Evolutionary conservation across 345 rosid species (phyloP), one percentile per base, ranked within the genome.

Genomic region (Anastatica hierochuntica): DNA sequence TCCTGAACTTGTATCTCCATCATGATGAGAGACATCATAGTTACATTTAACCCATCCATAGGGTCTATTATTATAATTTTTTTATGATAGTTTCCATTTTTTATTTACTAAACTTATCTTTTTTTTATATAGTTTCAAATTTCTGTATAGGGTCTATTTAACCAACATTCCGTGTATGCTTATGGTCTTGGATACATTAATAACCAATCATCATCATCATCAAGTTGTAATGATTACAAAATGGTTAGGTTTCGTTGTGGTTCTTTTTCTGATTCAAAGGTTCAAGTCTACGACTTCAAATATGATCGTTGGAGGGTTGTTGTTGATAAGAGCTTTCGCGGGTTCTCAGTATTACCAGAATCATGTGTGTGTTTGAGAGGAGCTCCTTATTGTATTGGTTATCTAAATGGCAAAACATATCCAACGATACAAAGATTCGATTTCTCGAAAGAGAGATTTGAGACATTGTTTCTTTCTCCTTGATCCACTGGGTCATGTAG

Each of bases 381-480:
- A 29, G 48, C 56, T n/a, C 48, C 64, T 59, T 49, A 39, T 2
- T 59, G 56, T 55, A 7, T 48, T 9, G 64, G 39, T 38, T 26
- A n/a, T 36, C 26, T 34, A 8, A 17, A 21, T 23, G 47, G 54
- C 13, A 5, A 26, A 37, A 10, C 30, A 4, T 38, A 18, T 4
- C 12, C 47, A 7, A 24, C 27, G 6, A 36, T 59, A 47, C 29
- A 59, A 44, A 27, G 47, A 37, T 48, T 59, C 2, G 47, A 59
- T 48, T 59, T 59, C 40, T 27, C 40, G 1, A 37, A 47, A 38
- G 56, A 59, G 48, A 18, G 40, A 49, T 58, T 58, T 7, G 31
- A 38, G 48, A 10, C 40, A 4, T 39, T 49, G 56, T 38, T 29
- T 39, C 48, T 49, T 39, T 40, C 56, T 39, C 56, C 63, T 46